Evolutionary conservation across 2,329 filamentous ascomycete genomes (phyloP), one percentile per base, ranked within the genome.

Genomic region (Fusarium napiforme): DNA sequence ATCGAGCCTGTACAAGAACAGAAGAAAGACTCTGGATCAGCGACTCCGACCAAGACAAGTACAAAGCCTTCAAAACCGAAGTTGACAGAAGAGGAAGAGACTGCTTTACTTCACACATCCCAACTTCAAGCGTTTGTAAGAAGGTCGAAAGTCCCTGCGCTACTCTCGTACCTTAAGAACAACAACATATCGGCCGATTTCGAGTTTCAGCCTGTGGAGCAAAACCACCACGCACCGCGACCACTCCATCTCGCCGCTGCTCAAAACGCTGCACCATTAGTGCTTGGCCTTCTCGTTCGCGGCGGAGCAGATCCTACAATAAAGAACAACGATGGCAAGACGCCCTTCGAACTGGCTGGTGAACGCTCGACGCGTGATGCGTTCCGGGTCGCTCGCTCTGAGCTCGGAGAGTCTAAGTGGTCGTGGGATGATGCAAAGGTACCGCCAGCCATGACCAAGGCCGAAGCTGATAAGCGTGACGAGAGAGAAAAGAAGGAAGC

Each of bases 61-160:
- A 65, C 85, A 1, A 91, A 91, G 73, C 85, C 87, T 0, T 82
- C 87, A 0, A 87, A 90, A 56, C 89, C 90, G 1, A 95, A 94
- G 75, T 83, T 91, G 2, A 91, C 90, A 0, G 94, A 97, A 76
- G 94, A 96, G 81, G 94, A 98, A 72, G 94, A 98, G 83, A 91
- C 89, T 37, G 92, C 92, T 3, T 83, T 92, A 7, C 85, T 98
- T 7, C 96, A 99, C 80, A 98, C 96, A 1, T 90, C 92, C 3
- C 96, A 99, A 79, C 86, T 99, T 1, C 94, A 96, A 78, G 93
- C 94, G 2, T 87, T 98, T 32, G 93, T 97, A 67, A 92, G 94
- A 50, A 92, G 96, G 46, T 97, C 94, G 4, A 98, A 97, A 81
- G 90, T 96, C 1, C 96, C 96, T 0, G 94, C 93, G 0, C 84